A percentile compares a stretch with the other conserved stretches of the same genome.
Conservation (phyloP, 805 yeast species). For the Starmerella potacharoeniae region DNA sequence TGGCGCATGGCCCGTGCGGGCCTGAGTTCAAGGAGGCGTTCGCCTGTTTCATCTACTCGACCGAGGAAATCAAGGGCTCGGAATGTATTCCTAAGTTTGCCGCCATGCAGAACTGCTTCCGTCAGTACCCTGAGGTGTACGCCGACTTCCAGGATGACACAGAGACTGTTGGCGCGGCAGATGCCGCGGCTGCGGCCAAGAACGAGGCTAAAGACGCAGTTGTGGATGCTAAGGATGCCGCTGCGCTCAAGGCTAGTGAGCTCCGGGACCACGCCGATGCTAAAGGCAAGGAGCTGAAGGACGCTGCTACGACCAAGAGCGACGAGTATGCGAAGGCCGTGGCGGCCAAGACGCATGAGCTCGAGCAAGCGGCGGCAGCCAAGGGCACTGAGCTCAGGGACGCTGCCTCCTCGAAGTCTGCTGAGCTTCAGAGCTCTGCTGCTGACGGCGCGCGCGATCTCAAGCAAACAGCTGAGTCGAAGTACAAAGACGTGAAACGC, state of each 20-base stretch:
- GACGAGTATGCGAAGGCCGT: not conserved
- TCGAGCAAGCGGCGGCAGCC: not conserved
- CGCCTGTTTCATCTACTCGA: constrained; percentile 87
- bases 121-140: constrained; percentile 83
- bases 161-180: constrained; percentile 10
- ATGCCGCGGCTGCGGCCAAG: not conserved
- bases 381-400: not conserved
- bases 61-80: constrained; percentile 89
- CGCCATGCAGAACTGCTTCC: constrained; percentile 89
- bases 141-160: constrained; percentile 71
- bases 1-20: constrained; percentile 99
- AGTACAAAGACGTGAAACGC: not conserved
- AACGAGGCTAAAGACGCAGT: not conserved
- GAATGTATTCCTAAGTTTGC: constrained; percentile 88
- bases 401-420: not conserved
- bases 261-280: not conserved
- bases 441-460: not conserved
- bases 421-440: not conserved
- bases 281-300: not conserved
- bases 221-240: constrained; percentile 1
- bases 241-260: not conserved
- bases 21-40: constrained; percentile 90
- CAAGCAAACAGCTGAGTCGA: not conserved
- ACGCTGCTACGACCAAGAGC: not conserved
- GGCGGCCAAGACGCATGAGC: not conserved